Conservation (phyloP, 176 grass and related monocot genomes). For the Tillandsia fasciculata region DNA sequence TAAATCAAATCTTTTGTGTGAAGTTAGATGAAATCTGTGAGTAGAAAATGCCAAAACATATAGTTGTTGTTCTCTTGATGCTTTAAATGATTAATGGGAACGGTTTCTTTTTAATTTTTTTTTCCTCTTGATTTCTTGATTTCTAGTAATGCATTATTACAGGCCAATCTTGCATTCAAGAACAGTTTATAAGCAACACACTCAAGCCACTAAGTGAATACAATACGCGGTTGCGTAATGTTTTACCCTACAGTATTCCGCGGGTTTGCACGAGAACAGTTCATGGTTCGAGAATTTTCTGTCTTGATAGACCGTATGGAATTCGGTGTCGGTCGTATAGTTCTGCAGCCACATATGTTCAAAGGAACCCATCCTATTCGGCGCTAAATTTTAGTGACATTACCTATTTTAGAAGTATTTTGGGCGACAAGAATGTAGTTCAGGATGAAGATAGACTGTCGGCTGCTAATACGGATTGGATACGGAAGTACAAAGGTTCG, state of each 20-base stretch:
- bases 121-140: too few relatives aligned
- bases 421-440: conserved; percentile 72
- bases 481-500: conserved; percentile 74
- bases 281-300: conserved; percentile 6
- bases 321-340: conserved; percentile 34
- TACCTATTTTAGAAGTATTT: conserved; percentile 63
- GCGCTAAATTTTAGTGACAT: conserved; percentile 61
- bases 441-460: conserved; percentile 72
- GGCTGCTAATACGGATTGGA: conserved; percentile 81
- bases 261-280: conserved; percentile 1
- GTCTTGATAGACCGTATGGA: conserved; percentile 17
- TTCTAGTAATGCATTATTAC: neutral
- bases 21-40: too few relatives aligned
- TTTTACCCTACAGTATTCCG: neutral
- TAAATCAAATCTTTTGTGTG: too few relatives aligned
- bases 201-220: conserved; percentile 24
- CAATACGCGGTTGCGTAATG: conserved; percentile 8
- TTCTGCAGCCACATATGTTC: conserved; percentile 33
- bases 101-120: too few relatives aligned
- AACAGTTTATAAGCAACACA: conserved; percentile 6
- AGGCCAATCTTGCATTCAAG: conserved; percentile 8
- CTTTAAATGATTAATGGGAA: too few relatives aligned
- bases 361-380: conserved; percentile 73
- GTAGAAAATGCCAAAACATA: too few relatives aligned
- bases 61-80: too few relatives aligned